Evolutionary conservation across 352 stramenopile species (phyloP), one percentile per base, ranked within the genome.

Genomic region (Plasmopara halstedii): DNA sequence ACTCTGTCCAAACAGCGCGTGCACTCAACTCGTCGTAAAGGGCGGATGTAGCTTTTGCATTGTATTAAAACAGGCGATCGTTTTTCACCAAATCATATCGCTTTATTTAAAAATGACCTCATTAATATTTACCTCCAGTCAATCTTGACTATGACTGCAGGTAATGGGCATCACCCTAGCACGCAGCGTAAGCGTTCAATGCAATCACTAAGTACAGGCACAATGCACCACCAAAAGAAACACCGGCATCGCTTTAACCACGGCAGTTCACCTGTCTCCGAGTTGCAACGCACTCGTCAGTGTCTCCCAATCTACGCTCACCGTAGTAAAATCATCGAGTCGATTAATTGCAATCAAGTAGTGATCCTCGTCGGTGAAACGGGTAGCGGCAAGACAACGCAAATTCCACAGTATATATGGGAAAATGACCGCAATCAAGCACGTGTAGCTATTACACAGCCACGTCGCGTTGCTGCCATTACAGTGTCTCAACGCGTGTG

Each of bases 381-480:
- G 0, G 87, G 87, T 18, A 94, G 79, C 34, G 86, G 86, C 46
- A 96, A 96, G 64, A 95, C 86, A 47, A 96, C 86, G 34, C 85
- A 95, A 60, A 86, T 94, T 44, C 83, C 83, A 20, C 83, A 94
- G 61, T 94, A 88, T 48, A 73, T 94, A 22, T 83, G 81, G 36
- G 83, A 92, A 53, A 73, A 65, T 35, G 58, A 84, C 47, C 56
- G 60, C 7, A 27, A 42, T 14, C 32, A 61, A 18, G 64, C 55
- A 2, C 70, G 62, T 48, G 75, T 94, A 22, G 80, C 78, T 20
- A 86, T 89, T 58, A 92, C 81, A 21, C 83, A 94, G 61, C 83
- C 83, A 23, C 66, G 80, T 35, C 79, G 80, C 6, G 79, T 91
- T 3, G 83, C 83, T 10, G 81, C 83, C 14, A 89, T 94, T 50